phyloP scores from a whole-genome alignment of 768 basidiomycete genomes.

The Leccinum uliginosum region DNA sequence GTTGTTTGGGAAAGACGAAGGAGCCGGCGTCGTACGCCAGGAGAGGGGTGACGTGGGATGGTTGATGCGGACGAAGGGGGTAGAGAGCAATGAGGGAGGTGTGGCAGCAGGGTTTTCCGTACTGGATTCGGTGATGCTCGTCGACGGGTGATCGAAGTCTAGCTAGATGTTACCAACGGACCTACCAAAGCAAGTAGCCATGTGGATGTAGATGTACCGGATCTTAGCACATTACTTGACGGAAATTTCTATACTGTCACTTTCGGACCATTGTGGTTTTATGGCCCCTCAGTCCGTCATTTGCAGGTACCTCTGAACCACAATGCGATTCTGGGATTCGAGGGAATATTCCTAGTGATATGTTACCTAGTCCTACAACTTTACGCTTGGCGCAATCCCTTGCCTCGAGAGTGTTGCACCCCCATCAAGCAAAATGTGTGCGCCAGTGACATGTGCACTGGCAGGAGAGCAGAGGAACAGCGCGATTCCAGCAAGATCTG shows the following conservation, averaged over 20 bases:
- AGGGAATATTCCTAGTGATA: neutral
- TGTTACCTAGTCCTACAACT: slow-evolving; percentile 15
- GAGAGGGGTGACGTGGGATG: slow-evolving; percentile 73
- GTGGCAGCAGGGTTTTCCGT: slow-evolving; percentile 60
- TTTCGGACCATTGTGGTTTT: neutral
- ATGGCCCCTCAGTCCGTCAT: neutral
- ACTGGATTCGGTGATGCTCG: slow-evolving; percentile 63
- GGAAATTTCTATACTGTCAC: too few relatives aligned
- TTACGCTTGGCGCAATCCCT: slow-evolving; percentile 23
- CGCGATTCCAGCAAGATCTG: slow-evolving; percentile 69
- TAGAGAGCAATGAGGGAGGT: slow-evolving; percentile 72
- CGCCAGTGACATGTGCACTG: slow-evolving; percentile 69
- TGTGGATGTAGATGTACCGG: neutral
- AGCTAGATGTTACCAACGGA: neutral
- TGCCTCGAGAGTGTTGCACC: slow-evolving; percentile 34
- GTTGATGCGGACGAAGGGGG: slow-evolving; percentile 85
- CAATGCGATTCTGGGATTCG: neutral
- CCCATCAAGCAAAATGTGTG: slow-evolving; percentile 70
- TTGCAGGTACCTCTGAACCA: neutral
- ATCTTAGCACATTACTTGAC: neutral
- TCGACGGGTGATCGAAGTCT: slow-evolving; percentile 26
- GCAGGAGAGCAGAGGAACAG: slow-evolving; percentile 71
- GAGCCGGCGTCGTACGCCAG: slow-evolving; percentile 30
- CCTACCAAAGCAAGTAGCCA: neutral
- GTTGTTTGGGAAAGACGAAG: slow-evolving; percentile 56